Evolutionary conservation across 2,329 filamentous ascomycete species (phyloP).

Genomic region (Cryphonectria parasitica): DNA sequence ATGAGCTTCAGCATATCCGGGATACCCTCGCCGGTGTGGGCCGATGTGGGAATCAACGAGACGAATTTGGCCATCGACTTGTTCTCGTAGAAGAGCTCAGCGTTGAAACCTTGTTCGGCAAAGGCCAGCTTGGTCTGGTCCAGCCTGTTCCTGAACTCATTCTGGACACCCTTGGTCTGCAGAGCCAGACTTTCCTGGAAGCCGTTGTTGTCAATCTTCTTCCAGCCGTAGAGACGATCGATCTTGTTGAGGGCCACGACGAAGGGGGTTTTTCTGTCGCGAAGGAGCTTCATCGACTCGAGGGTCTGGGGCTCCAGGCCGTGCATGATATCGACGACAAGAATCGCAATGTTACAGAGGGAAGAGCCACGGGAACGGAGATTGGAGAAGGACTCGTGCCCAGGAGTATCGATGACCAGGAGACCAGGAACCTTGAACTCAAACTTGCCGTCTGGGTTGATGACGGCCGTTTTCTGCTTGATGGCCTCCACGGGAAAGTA

Average conservation of each 20-base stretch:
- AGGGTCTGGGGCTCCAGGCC: constrained; percentile 95
- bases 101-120: constrained; percentile 96
- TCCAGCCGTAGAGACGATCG: constrained; percentile 98
- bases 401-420: constrained; percentile 95
- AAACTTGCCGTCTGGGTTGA: constrained; percentile 88
- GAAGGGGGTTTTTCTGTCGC: constrained; percentile 94
- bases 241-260: constrained; percentile 99
- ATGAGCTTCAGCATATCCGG: constrained; percentile 98
- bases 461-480: constrained; percentile 86
- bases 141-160: constrained; percentile 90
- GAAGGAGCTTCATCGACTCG: constrained; percentile 92
- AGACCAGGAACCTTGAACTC: constrained; percentile 98
- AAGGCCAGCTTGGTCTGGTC: constrained; percentile 93
- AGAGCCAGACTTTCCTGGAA: constrained; percentile 90
- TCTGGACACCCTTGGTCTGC: constrained; percentile 91
- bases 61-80: constrained; percentile 94
- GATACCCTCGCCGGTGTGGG: constrained; percentile 98
- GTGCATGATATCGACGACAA: constrained; percentile 99
- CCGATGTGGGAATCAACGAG: constrained; percentile 95
- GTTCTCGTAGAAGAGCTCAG: constrained; percentile 96
- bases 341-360: constrained; percentile 97
- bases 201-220: constrained; percentile 97
- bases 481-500: constrained; percentile 98
- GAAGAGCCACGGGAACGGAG: constrained; percentile 95
- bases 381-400: constrained; percentile 99